Conservation (phyloP, 176 grass and related monocot species). For the Elaeis guineensis region DNA sequence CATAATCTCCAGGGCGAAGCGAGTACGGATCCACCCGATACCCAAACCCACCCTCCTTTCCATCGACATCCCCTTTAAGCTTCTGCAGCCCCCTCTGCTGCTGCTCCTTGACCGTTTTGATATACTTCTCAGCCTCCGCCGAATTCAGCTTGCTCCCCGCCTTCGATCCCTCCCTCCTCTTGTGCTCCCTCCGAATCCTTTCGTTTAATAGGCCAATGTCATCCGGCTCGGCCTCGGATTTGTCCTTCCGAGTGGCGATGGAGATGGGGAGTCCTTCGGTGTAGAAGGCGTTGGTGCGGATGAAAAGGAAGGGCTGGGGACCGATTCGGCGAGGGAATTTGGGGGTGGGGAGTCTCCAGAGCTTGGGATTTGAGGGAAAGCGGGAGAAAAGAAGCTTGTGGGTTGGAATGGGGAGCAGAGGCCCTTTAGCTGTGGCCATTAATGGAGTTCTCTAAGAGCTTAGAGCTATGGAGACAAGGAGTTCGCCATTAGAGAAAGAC, state of each 20-base stretch:
- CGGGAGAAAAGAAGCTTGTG: not conserved
- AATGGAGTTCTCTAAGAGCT: not conserved
- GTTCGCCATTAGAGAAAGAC: constrained; percentile 2
- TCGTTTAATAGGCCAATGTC: constrained; percentile 62
- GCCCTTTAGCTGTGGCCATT: constrained; percentile 19
- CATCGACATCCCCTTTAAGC: constrained; percentile 11
- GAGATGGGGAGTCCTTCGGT: constrained; percentile 5
- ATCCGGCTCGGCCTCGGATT: constrained; percentile 27
- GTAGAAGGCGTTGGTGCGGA: constrained; percentile 23
- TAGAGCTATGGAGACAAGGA: constrained; percentile 3
- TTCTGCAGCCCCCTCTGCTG: constrained; percentile 13
- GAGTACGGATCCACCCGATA: constrained; percentile 69
- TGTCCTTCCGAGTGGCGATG: constrained; percentile 7
- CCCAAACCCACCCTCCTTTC: constrained; percentile 45
- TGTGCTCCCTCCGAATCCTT: constrained; percentile 43
- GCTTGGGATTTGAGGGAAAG: constrained; percentile 2
- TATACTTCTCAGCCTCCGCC: constrained; percentile 60
- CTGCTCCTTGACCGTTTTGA: constrained; percentile 30
- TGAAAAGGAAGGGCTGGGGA: constrained; percentile 9
- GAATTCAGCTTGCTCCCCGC: constrained; percentile 21
- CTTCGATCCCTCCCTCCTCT: constrained; percentile 22
- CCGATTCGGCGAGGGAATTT: not conserved
- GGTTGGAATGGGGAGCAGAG: not conserved
- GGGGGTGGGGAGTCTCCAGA: constrained; percentile 9
- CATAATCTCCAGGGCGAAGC: constrained; percentile 70